Evolutionary conservation across 345 rosid genomes (phyloP).

Genomic region (Iberis pinnata): DNA sequence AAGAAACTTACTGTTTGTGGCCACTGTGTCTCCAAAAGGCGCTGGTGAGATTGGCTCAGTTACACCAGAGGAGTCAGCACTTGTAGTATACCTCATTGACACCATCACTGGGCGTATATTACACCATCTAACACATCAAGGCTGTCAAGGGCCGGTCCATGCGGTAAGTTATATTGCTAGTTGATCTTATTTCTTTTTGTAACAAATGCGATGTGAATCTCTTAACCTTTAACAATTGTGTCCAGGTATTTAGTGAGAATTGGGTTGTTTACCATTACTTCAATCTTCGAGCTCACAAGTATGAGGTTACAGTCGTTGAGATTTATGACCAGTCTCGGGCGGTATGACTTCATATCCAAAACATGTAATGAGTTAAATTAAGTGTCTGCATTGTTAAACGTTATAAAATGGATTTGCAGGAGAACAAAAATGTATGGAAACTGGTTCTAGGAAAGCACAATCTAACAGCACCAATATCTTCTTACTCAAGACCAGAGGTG

Average conservation of each 20-base stretch:
- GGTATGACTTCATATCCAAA: slow-evolving; percentile 40
- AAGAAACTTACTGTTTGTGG: slow-evolving; percentile 78
- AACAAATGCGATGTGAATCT: slow-evolving; percentile 9
- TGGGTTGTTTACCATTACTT: slow-evolving; percentile 99
- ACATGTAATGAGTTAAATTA: background rate
- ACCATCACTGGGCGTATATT: slow-evolving; percentile 85
- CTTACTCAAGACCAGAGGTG: slow-evolving; percentile 81
- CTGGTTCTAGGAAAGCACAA: slow-evolving; percentile 94
- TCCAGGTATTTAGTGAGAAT: slow-evolving; percentile 92
- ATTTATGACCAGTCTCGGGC: slow-evolving; percentile 97
- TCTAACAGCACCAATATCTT: slow-evolving; percentile 74
- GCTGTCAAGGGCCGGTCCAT: slow-evolving; percentile 88
- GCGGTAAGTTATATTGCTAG: slow-evolving; percentile 49
- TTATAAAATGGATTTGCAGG: slow-evolving; percentile 44
- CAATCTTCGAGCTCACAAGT: slow-evolving; percentile 94
- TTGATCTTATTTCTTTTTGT: slow-evolving; percentile 15
- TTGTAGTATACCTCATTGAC: slow-evolving; percentile 83
- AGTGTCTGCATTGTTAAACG: slow-evolving; percentile 1
- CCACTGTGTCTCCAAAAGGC: slow-evolving; percentile 81
- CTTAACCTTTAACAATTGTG: slow-evolving; percentile 26
- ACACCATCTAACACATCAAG: slow-evolving; percentile 90
- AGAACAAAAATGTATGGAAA: slow-evolving; percentile 91
- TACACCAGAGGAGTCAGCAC: slow-evolving; percentile 77
- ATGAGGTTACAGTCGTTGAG: slow-evolving; percentile 92
- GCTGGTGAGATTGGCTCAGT: slow-evolving; percentile 80